Conservation (phyloP, 1,139 yeast species). For the Pichia sp. region DNA sequence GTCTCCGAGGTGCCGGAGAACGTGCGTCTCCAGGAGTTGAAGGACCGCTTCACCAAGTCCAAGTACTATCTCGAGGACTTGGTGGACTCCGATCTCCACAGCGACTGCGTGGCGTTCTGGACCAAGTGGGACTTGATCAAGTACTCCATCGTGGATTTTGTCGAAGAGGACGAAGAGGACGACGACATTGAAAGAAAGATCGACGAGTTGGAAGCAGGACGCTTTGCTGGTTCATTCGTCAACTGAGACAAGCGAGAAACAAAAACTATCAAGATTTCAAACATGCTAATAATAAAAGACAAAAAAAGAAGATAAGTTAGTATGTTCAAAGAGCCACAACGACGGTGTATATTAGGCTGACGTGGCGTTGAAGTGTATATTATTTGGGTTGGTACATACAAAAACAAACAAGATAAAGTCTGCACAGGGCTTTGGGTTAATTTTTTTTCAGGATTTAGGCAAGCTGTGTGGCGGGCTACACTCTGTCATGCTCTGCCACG, state of each 20-base stretch:
- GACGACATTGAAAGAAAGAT: constrained; percentile 71
- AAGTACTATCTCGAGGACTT: constrained; percentile 81
- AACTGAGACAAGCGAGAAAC: constrained; percentile 1
- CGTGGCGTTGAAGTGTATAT: constrained; percentile 8
- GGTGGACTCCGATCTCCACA: constrained; percentile 56
- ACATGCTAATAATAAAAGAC: neutral
- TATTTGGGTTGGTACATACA: constrained; percentile 6
- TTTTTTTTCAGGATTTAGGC: constrained; percentile 1
- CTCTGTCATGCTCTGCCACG: neutral
- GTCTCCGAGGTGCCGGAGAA: constrained; percentile 55
- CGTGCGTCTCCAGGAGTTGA: constrained; percentile 68
- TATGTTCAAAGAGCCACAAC: neutral
- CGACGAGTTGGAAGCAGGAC: constrained; percentile 81
- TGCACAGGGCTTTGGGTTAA: neutral
- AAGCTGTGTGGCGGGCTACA: neutral
- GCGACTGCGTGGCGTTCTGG: constrained; percentile 70
- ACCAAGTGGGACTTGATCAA: constrained; percentile 92
- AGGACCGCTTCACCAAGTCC: constrained; percentile 80
- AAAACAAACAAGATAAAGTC: neutral
- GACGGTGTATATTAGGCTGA: constrained; percentile 8
- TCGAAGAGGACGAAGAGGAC: constrained; percentile 75
- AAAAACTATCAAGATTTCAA: neutral
- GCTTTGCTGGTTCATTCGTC: constrained; percentile 38
- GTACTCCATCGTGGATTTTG: constrained; percentile 84
- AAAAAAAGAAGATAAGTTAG: neutral